phyloP scores from a whole-genome alignment of 768 basidiomycete genomes.

The Cyathus striatus region DNA sequence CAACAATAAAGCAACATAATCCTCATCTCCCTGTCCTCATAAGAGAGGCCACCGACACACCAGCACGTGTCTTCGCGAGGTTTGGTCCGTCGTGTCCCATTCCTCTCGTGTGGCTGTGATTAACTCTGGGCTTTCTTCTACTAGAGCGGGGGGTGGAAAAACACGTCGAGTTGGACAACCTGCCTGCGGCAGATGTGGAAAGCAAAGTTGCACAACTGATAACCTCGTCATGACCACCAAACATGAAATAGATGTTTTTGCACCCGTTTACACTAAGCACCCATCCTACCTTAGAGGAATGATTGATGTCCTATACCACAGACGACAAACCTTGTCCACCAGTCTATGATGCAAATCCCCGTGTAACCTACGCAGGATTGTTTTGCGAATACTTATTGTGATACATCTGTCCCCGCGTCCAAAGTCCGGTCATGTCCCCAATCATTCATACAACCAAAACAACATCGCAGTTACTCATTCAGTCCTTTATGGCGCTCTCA shows the following conservation, averaged over 20 bases:
- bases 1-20: constrained; percentile 74
- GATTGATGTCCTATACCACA: too few species aligned
- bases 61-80: constrained; percentile 78
- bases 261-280: background rate
- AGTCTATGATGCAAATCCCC: too few species aligned
- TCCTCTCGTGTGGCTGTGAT: constrained; percentile 6
- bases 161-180: constrained; percentile 75
- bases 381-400: background rate
- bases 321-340: too few species aligned
- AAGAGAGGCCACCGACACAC: constrained; percentile 74
- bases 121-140: constrained; percentile 5
- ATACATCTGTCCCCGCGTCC: background rate
- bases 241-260: constrained; percentile 4
- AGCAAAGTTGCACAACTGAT: constrained; percentile 65
- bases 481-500: too few species aligned
- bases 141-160: constrained; percentile 78
- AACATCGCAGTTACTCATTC: too few species aligned
- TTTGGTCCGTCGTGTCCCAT: constrained; percentile 56
- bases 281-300: background rate
- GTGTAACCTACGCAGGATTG: too few species aligned
- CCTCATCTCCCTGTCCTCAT: constrained; percentile 84
- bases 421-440: too few species aligned
- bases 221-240: constrained; percentile 31
- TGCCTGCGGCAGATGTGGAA: constrained; percentile 68
- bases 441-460: too few species aligned